Evolutionary conservation across 2,329 filamentous ascomycete genomes (phyloP), one percentile per base, ranked within the genome.

Genomic region (Rhinocladiella mackenziei): DNA sequence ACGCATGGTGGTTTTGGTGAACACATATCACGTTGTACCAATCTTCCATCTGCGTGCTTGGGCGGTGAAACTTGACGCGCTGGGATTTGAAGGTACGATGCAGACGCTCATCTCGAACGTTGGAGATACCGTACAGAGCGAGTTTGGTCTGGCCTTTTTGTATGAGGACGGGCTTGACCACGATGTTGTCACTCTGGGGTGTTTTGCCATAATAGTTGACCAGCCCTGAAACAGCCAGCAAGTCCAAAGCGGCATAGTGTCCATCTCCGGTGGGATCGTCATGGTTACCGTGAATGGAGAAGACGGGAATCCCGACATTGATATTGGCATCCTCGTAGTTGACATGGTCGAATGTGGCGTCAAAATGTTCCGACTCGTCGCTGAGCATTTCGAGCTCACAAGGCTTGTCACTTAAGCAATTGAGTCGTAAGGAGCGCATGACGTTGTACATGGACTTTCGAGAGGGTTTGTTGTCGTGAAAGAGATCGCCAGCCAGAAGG

Each of bases 241-340:
- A 68, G 63, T 98, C 92, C 8, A 98, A 75, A 0, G 91, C 89
- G 52, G 92, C 94, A 54, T 84, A 83, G 62, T 94, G 87, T 8
- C 89, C 92, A 59, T 96, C 89, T 7, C 92, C 92, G n/a, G 89
- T 94, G 0, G 92, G 92, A 62, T 98, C 92, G 61, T 98, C 92
- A 62, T 98, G 92, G 60, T 98, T 98, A 33, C 92, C 92, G 59
- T 98, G 94, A 29, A 98, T 98, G 1, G 91, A 95, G 62, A 98
- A 98, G 19, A 98, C 89, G 0, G 92, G 92, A 43, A 97, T 96
- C 1, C 89, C 87, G 49, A 98, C 81, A 59, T 98, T 98, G 65
- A 98, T 96, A 58, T 98, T 88, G 17, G 87, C 81, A 59, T 98
- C 92, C 65, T 97, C 89, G 66, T 98, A 98, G 66, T 98, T 98